A percentile compares a stretch with the other conserved stretches of the same genome.
Conservation (phyloP, 345 rosid species). For the Viola odorata region DNA sequence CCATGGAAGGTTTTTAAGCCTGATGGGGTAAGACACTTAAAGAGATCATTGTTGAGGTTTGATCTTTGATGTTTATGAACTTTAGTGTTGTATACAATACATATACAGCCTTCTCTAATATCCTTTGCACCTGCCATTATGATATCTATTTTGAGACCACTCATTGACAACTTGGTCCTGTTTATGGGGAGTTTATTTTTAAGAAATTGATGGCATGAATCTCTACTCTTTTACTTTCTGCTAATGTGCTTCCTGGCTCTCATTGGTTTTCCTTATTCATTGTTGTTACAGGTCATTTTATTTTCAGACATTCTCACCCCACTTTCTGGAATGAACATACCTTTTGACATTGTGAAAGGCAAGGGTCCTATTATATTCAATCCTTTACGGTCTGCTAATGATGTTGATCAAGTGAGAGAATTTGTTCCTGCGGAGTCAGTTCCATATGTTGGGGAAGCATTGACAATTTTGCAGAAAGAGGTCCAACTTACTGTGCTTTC, state of each 20-base stretch:
- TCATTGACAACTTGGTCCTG: background rate
- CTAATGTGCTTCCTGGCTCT: background rate
- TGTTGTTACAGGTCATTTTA: slow-evolving; percentile 65
- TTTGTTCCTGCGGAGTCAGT: slow-evolving; percentile 80
- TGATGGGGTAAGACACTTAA: slow-evolving; percentile 61
- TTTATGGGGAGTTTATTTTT: background rate
- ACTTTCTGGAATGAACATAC: slow-evolving; percentile 98
- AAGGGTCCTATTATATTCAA: slow-evolving; percentile 88
- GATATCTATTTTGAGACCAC: too few relatives aligned
- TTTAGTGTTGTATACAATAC: background rate
- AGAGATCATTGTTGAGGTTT: background rate
- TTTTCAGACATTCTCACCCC: slow-evolving; percentile 98
- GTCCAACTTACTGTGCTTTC: slow-evolving; percentile 23
- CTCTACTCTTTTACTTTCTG: background rate
- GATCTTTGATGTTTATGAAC: background rate
- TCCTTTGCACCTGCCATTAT: too few relatives aligned
- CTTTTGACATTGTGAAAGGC: slow-evolving; percentile 92
- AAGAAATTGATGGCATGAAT: too few relatives aligned
- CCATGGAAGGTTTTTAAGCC: slow-evolving; percentile 99
- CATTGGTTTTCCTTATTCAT: slow-evolving; percentile 8
- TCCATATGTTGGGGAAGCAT: slow-evolving; percentile 94
- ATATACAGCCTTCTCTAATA: too few relatives aligned
- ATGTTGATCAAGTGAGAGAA: slow-evolving; percentile 75
- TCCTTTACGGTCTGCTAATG: slow-evolving; percentile 64
- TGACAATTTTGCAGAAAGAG: slow-evolving; percentile 78